Percentiles rank a stretch among this genome's conserved stretches.
phyloP scores from a whole-genome alignment of 306 rosid genomes.

The Abrus pulchellus region DNA sequence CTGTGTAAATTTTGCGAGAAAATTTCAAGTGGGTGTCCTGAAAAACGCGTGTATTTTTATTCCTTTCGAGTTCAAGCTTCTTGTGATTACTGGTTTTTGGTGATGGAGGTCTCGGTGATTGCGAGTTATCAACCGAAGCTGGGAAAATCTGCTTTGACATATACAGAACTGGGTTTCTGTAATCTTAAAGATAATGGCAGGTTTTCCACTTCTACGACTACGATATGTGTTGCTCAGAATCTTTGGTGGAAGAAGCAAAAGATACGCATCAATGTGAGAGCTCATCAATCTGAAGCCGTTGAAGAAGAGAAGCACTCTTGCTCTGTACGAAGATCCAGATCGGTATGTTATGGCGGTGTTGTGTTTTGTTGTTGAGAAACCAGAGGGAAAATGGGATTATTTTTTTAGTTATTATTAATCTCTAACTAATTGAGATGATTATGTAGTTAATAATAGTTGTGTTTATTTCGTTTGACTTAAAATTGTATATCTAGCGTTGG shows the following conservation, averaged over 20 bases:
- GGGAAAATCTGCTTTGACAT: conserved; percentile 50
- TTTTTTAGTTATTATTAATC: not conserved
- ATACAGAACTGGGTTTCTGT: conserved; percentile 64
- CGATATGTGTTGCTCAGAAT: conserved; percentile 58
- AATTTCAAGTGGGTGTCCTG: too few relatives aligned
- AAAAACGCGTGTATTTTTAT: too few relatives aligned
- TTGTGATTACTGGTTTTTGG: not conserved
- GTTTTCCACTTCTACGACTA: conserved; percentile 46
- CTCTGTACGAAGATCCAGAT: conserved; percentile 54
- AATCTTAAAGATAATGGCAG: conserved; percentile 46
- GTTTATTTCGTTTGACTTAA: conserved; percentile 21
- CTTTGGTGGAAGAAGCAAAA: conserved; percentile 56
- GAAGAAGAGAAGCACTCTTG: conserved; percentile 44
- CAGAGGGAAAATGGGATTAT: not conserved
- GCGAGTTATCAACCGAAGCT: conserved; percentile 68
- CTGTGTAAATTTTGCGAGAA: too few relatives aligned
- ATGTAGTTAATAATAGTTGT: not conserved
- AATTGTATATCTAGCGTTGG: not conserved
- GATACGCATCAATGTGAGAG: conserved; percentile 58
- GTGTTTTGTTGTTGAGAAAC: conserved; percentile 49
- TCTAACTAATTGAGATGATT: not conserved
- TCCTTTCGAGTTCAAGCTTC: too few relatives aligned
- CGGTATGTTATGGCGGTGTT: conserved; percentile 47
- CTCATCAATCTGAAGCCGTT: conserved; percentile 62
- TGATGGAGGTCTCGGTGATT: conserved; percentile 73